These are phyloP conservation scores for Termitomyces sp. DNA, from an alignment of 768 basidiomycete species.

Conservation along the genomic window DNA sequence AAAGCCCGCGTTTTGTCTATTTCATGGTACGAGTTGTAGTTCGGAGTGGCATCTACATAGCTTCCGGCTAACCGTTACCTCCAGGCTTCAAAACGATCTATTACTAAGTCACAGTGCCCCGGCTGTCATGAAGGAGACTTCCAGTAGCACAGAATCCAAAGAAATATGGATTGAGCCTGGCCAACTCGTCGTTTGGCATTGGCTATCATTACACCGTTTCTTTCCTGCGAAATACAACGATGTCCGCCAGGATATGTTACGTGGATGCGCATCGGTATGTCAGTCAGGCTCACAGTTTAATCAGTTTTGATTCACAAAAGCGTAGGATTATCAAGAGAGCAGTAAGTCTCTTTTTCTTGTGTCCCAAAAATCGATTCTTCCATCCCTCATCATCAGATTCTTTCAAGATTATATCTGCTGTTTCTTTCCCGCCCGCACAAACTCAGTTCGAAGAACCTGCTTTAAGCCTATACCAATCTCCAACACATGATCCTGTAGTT, in stretches of 20 bases:
- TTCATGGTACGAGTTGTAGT: conserved; percentile 42
- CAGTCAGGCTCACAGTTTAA: not conserved
- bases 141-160: conserved; percentile 20
- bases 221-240: conserved; percentile 44
- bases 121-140: conserved; percentile 36
- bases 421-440: conserved; percentile 36
- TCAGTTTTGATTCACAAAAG: not conserved
- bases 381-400: conserved; percentile 43
- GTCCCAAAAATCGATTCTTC: not conserved
- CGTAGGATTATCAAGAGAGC: conserved; percentile 74
- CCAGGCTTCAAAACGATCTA: conserved; percentile 56
- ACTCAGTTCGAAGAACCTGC: conserved; percentile 30
- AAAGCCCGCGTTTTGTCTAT: conserved; percentile 62
- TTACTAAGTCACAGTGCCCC: conserved; percentile 53
- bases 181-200: conserved; percentile 59
- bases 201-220: conserved; percentile 64
- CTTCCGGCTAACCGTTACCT: not conserved
- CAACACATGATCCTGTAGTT: conserved; percentile 50
- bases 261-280: conserved; percentile 62
- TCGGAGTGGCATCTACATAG: not conserved
- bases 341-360: conserved; percentile 40
- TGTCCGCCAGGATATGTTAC: conserved; percentile 32
- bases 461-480: conserved; percentile 41
- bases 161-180: conserved; percentile 39
- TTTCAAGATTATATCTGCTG: conserved; percentile 57